Base-by-base conservation (phyloP, 441 rosid species). In the Isatis lusitanica region DNA sequence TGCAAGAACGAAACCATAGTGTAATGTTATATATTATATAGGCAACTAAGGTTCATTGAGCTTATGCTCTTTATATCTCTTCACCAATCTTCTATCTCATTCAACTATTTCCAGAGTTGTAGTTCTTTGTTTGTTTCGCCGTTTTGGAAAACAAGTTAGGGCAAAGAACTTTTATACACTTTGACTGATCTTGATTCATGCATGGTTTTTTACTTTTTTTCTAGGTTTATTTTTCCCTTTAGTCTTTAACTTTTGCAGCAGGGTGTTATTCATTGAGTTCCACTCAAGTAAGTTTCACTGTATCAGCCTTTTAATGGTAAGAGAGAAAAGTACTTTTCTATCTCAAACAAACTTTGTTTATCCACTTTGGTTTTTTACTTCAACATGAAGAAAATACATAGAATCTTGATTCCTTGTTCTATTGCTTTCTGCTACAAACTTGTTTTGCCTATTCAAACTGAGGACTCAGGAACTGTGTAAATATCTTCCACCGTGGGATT, bases 331-430 rank as follows among this genome's bases (percentile, higher is more conserved):
- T 57, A 63, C 61, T 76, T 74, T 46, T 17, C 15, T 33, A 38
- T 55, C 65, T 61, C 65, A 68, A 60, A 68, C n/a, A 43, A 69
- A 70, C 79, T 70, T 70, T 64, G 48, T 76, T 58, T 66, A 51
- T 24, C 58, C 72, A 65, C 64, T 71, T 59, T 65, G 40, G 40
- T 11, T 48, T 52, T 63, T 66, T 71, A 71, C 80, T 72, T 77
- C 70, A 38, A 53, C 80, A 52, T 60, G 60, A 77, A 72, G 80
- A 66, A 71, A 75, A 39, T 66, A 71, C 65, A 77, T 43, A 51
- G 28, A 61, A 15, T 4, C 21, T 57, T 57, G 50, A 35, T 43
- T 42, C 39, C 57, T 1, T 35, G 33, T 24, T 26, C 21, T 24
- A 4, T 52, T 43, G 18, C 31, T 26, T 69, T 52, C n/a, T 69